Evolutionary conservation across 139 green algal species (phyloP), one percentile per base, ranked within the genome.

Genomic region (Pseudopediastrum boryanum): DNA sequence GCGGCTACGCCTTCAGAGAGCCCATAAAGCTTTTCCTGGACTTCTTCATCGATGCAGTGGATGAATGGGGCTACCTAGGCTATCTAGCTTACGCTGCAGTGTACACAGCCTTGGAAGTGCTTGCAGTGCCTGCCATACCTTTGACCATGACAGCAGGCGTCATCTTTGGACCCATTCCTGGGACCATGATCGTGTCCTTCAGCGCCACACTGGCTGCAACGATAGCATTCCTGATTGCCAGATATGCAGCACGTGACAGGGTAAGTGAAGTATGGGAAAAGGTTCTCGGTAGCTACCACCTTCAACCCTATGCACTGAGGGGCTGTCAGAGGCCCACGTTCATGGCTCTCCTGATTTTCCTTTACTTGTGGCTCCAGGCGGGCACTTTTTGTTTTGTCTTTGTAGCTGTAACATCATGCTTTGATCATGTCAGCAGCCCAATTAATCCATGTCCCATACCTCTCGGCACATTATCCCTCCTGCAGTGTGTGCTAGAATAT

Each of bases 221-320:
- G 5, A 88, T 91, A 6, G 83, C 95, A 0, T 99, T 99, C 80
- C 86, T 98, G 29, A 98, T 99, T 19, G 89, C 96, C 9, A 87
- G 96, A 16, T 98, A 98, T 75, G 77, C 92, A 21, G 90, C 91
- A 4, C 76, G 96, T 0, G 95, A 98, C 77, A 90, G 85, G 81
- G 92, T 97, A 48, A 13, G 67, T 31, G 2, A 25, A 3, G 16
- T 38, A 36, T 21, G 43, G 25, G 4, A 36, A 33, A 31, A 48
- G 66, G n/a, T n/a, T n/a, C n/a, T n/a, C n/a, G n/a, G n/a, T n/a
- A n/a, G n/a, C n/a, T n/a, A n/a, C n/a, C n/a, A n/a, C n/a, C n/a
- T n/a, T n/a, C n/a, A n/a, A n/a, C n/a, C n/a, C n/a, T n/a, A n/a
- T n/a, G n/a, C n/a, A n/a, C n/a, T n/a, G n/a, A n/a, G n/a, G n/a